Percentiles rank a stretch among this genome's conserved stretches.
These are phyloP conservation scores for Dendrobium officinale DNA, from an alignment of 106 monocot genomes.

Conservation along the genomic window DNA sequence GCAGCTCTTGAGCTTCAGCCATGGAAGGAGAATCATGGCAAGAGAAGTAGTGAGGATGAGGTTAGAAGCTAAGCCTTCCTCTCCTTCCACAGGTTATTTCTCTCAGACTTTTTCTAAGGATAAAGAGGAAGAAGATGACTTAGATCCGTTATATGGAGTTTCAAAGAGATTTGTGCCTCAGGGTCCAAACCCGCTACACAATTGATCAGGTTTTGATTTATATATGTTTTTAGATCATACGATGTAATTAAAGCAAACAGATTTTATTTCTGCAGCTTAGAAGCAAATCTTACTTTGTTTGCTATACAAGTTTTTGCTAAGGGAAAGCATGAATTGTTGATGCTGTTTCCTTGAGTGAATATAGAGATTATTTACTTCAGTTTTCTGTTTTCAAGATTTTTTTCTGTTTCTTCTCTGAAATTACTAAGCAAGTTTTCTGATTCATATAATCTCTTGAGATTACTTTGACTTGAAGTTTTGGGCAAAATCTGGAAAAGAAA, in stretches of 20 bases:
- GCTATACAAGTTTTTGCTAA: neutral
- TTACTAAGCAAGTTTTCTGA: neutral
- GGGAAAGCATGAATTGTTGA: neutral
- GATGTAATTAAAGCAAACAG: neutral
- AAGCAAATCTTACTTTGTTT: neutral
- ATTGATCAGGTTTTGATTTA: slow-evolving; percentile 19
- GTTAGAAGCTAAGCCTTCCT: neutral
- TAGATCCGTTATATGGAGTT: slow-evolving; percentile 14
- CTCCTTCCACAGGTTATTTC: slow-evolving; percentile 9
- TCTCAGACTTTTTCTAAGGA: slow-evolving; percentile 9
- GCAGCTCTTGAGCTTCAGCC: slow-evolving; percentile 6
- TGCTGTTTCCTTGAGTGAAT: neutral
- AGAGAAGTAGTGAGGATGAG: neutral
- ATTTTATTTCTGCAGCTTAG: neutral
- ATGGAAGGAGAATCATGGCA: slow-evolving; percentile 12
- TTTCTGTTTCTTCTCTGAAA: neutral
- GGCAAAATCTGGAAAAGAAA: too few species aligned
- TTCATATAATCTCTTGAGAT: neutral
- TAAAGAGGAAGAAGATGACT: neutral
- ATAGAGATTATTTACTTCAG: neutral
- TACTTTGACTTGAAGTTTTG: too few species aligned
- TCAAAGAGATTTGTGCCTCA: slow-evolving; percentile 45
- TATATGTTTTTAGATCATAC: neutral
- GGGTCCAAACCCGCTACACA: slow-evolving; percentile 50
- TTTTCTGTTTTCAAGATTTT: neutral